These are phyloP conservation scores for Mortierella hygrophila DNA, from an alignment of 192 early-diverging fungal genomes.

Conservation along the genomic window DNA sequence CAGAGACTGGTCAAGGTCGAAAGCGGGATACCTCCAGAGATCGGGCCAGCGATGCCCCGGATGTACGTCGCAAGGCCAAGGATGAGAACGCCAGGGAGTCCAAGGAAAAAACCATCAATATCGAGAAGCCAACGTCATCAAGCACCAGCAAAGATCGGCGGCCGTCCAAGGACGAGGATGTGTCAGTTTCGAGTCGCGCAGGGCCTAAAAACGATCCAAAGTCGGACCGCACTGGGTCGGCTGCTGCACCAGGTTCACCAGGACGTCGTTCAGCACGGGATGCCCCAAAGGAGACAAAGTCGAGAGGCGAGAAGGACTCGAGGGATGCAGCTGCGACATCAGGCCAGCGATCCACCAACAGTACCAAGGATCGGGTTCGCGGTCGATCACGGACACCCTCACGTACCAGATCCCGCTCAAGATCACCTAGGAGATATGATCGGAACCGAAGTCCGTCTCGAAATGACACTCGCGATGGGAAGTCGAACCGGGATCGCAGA, in stretches of 20 bases:
- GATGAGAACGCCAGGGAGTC: constrained; percentile 30
- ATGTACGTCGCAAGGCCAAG: constrained; percentile 20
- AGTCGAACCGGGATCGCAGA: constrained; percentile 37
- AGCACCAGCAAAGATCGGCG: constrained; percentile 16
- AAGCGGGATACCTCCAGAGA: constrained; percentile 28
- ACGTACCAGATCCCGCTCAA: constrained; percentile 35
- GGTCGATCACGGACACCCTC: constrained; percentile 44
- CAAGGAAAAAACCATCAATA: constrained; percentile 32
- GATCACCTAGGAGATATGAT: constrained; percentile 47
- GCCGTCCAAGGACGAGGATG: constrained; percentile 24
- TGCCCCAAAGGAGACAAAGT: constrained; percentile 34
- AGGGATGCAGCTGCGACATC: constrained; percentile 22
- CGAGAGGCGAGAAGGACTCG: constrained; percentile 32
- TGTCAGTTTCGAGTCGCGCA: constrained; percentile 5
- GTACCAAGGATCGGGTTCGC: constrained; percentile 29
- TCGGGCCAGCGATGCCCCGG: not conserved
- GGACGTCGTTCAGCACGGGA: constrained; percentile 23
- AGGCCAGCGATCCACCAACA: constrained; percentile 13
- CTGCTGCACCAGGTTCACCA: constrained; percentile 25
- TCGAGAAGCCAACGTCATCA: constrained; percentile 15
- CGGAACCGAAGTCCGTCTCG: constrained; percentile 32
- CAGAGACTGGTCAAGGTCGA: not conserved
- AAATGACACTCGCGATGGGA: constrained; percentile 36
- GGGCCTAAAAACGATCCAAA: constrained; percentile 33
- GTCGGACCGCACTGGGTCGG: constrained; percentile 22